Evolutionary conservation across 2,329 filamentous ascomycete species (phyloP), one percentile per base, ranked within the genome.

Genomic region (Exophiala phaeomuriformis): DNA sequence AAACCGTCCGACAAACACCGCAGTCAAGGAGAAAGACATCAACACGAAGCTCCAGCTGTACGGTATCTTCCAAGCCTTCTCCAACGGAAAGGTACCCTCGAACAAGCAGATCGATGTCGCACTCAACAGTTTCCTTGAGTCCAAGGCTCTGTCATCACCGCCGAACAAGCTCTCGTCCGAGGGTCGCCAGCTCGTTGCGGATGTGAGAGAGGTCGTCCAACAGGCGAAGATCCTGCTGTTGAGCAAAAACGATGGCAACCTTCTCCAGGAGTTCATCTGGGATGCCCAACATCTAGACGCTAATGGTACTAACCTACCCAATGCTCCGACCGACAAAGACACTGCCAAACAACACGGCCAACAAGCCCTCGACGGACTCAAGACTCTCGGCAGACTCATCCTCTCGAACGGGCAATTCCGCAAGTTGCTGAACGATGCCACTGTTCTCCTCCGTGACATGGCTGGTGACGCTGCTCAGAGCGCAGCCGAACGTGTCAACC

Each of bases 251-350:
- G 81, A 95, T 55, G 93, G 90, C 67, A 90, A 98, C 65, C 74
- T 97, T 53, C 75, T 98, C 19, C 93, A 98, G 68, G 90, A 98
- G 65, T 97, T 98, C 71, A 88, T 97, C 71, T 98, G 88, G 86
- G 87, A 95, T 68, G 90, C 90, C 0, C 83, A 89, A 66, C 79
- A 86, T 44, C 83, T 93, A 58, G 73, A 61, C 41, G 63, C 80
- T 53, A 83, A 77, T 64, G 76, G 79, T 48, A 77, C 88, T 29
- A 69, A 73, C 53, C 71, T 77, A 1, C 87, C 88, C 2, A 76
- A 77, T 52, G 79, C 81, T 1, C 85, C 89, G 0, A 64, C 95
- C 45, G 79, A 82, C 66, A 94, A 89, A 75, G 83, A 87, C 0
- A 79, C 80, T 1, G 88, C 87, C 29, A 82, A 86, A 72, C 84